phyloP scores from a whole-genome alignment of 768 basidiomycete species.

The Tricholoma flavovirens region DNA sequence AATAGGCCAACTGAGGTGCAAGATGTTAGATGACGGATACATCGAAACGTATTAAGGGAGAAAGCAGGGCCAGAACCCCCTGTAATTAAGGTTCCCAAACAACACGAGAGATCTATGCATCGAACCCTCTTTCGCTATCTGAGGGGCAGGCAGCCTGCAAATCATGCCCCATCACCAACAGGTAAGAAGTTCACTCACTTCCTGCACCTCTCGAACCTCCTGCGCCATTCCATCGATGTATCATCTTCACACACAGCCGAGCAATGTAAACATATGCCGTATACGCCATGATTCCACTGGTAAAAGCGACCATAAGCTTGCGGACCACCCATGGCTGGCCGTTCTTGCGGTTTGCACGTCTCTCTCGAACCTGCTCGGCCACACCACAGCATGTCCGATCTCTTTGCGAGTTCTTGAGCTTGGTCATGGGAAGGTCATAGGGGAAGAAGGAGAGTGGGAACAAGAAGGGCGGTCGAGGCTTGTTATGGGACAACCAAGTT shows the following conservation, averaged over 20 bases:
- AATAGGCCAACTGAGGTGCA: constrained; percentile 56
- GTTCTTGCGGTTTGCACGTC: constrained; percentile 35
- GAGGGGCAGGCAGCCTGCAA: background rate
- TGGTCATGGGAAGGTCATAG: background rate
- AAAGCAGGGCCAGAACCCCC: background rate
- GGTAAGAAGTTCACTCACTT: constrained; percentile 45
- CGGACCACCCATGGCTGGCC: constrained; percentile 71
- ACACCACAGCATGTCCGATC: constrained; percentile 42
- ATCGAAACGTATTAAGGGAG: background rate
- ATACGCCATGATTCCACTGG: constrained; percentile 59
- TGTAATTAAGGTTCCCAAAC: background rate
- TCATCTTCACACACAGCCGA: constrained; percentile 64
- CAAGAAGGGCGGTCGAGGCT: background rate
- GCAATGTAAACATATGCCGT: constrained; percentile 75
- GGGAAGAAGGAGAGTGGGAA: background rate
- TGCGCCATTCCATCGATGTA: constrained; percentile 38
- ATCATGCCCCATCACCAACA: background rate
- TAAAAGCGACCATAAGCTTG: constrained; percentile 61
- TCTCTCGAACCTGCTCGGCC: constrained; percentile 45
- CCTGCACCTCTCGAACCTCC: constrained; percentile 49
- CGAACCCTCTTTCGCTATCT: background rate
- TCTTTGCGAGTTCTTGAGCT: background rate
- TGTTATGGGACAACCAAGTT: background rate
- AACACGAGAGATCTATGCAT: background rate
- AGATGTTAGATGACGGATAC: constrained; percentile 1